Percentiles rank a stretch among this genome's conserved stretches.
These are phyloP conservation scores for Nakazawaea ernobii DNA, from an alignment of 805 yeast species.

Conservation along the genomic window DNA sequence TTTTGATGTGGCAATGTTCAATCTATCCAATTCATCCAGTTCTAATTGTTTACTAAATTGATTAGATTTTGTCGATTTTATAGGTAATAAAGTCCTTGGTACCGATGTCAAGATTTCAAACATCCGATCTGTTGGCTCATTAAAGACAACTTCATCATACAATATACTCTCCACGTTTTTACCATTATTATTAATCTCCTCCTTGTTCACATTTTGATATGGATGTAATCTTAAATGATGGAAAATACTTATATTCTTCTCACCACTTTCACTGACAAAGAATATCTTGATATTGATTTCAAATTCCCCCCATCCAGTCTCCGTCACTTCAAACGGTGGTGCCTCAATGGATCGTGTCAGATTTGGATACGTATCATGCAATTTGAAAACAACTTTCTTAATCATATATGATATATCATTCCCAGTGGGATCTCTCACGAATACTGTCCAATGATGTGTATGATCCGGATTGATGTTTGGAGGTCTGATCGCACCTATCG, in stretches of 20 bases:
- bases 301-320: slow-evolving; percentile 99
- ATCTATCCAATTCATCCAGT: slow-evolving; percentile 55
- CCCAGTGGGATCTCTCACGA: slow-evolving; percentile 74
- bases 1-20: slow-evolving; percentile 30
- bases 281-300: slow-evolving; percentile 85
- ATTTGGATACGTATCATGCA: slow-evolving; percentile 90
- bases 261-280: slow-evolving; percentile 82
- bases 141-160: slow-evolving; percentile 90
- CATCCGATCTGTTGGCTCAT: slow-evolving; percentile 89
- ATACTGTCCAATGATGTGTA: slow-evolving; percentile 94
- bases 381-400: slow-evolving; percentile 87
- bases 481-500: slow-evolving; percentile 41
- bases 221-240: slow-evolving; percentile 94
- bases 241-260: slow-evolving; percentile 77
- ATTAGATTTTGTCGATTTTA: slow-evolving; percentile 17
- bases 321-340: slow-evolving; percentile 94
- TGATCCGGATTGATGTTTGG: slow-evolving; percentile 63
- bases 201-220: slow-evolving; percentile 34
- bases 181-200: slow-evolving; percentile 19
- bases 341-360: slow-evolving; percentile 79
- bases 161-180: slow-evolving; percentile 51
- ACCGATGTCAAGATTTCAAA: slow-evolving; percentile 69
- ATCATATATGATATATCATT: slow-evolving; percentile 78
- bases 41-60: slow-evolving; percentile 45
- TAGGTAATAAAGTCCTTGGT: slow-evolving; percentile 53